Evolutionary conservation across 192 early-diverging fungal species (phyloP), one percentile per base, ranked within the genome.

Genomic region (Backusella mclennaniae): DNA sequence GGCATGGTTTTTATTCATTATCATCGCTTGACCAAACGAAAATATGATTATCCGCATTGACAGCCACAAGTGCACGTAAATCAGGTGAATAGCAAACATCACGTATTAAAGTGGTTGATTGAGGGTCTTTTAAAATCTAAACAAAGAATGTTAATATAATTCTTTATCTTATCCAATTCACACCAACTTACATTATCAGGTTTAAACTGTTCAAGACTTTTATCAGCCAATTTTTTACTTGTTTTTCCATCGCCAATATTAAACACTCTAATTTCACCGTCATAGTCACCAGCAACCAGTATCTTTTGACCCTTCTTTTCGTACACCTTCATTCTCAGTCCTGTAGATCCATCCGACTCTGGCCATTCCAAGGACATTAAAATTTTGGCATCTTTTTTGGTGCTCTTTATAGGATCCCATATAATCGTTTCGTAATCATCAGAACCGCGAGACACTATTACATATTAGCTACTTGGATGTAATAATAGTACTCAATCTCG

Each of bases 401-500:
- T 86, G 36, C 85, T 86, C 14, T 79, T 83, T 1, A 35, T 31
- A 9, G 83, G 83, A 41, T 86, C 79, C 87, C 87, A 88, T 6
- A 84, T 70, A 73, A 86, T 73, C 44, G 84, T 77, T 63, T 88
- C 85, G 33, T 77, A 78, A 68, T 88, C 85, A n/a, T 69, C 67
- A n/a, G 70, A 75, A 14, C 83, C 85, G 14, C 87, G 70, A 0
- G 87, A 86, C 0, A 86, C 87, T 73, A 33, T 33, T 33, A 33
- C 33, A 33, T 33, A 33, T 33, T 33, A 33, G 33, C 33, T 33
- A 33, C 33, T 33, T 3, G 33, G 2, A 33, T 33, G 33, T 33
- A 33, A 33, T 33, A 1, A 33, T 3, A 33, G 3, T 3, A 33
- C 2, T 3, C 33, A 77, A 69, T 41, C 26, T 21, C 23, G 36